Evolutionary conservation across 2,329 filamentous ascomycete species (phyloP).

Genomic region (Sphaerostilbella broomeana): DNA sequence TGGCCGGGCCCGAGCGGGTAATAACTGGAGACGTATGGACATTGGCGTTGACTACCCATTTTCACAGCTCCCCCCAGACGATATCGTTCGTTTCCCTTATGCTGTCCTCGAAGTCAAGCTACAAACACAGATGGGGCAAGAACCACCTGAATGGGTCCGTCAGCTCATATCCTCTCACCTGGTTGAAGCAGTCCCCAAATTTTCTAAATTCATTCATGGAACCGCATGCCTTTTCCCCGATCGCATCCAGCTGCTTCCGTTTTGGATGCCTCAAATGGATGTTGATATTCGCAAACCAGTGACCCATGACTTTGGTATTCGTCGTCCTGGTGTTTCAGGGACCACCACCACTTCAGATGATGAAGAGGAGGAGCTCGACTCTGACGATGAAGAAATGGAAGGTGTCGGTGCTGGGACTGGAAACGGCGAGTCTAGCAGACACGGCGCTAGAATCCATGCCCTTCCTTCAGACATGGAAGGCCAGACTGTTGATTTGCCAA

Average conservation of each 20-base stretch:
- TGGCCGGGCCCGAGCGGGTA: slow-evolving; percentile 64
- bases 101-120: slow-evolving; percentile 95
- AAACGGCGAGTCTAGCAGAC: slow-evolving; percentile 33
- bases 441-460: slow-evolving; percentile 33
- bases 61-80: slow-evolving; percentile 74
- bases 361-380: slow-evolving; percentile 65
- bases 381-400: slow-evolving; percentile 52
- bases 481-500: slow-evolving; percentile 60
- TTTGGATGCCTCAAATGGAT: slow-evolving; percentile 98
- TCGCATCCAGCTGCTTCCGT: slow-evolving; percentile 83
- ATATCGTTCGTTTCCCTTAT: slow-evolving; percentile 89
- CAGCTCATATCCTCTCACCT: slow-evolving; percentile 89
- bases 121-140: slow-evolving; percentile 90
- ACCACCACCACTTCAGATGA: slow-evolving; percentile 73
- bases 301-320: slow-evolving; percentile 85
- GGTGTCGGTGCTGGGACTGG: slow-evolving; percentile 11
- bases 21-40: slow-evolving; percentile 95
- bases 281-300: slow-evolving; percentile 92
- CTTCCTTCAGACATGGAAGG: slow-evolving; percentile 67
- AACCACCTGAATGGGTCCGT: slow-evolving; percentile 93
- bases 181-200: slow-evolving; percentile 97
- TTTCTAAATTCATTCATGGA: slow-evolving; percentile 98
- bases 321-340: slow-evolving; percentile 66
- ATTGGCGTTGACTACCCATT: slow-evolving; percentile 97
- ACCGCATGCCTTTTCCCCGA: slow-evolving; percentile 80